Evolutionary conservation across 2,329 filamentous ascomycete species (phyloP).

Genomic region (Talaromyces sp.): DNA sequence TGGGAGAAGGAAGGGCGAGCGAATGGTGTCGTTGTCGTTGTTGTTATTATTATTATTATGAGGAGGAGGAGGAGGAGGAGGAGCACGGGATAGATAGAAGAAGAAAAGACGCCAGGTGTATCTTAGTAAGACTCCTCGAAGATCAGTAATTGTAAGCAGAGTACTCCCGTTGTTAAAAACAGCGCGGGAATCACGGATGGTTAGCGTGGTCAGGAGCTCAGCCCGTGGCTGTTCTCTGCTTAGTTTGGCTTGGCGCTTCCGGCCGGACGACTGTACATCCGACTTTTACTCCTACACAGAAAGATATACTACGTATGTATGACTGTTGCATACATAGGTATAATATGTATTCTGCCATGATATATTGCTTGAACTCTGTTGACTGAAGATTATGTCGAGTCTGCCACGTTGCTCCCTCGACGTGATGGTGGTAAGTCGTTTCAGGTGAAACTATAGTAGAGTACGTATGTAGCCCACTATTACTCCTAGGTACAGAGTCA

Average conservation of each 20-base stretch:
- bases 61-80: not conserved
- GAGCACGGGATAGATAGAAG: not conserved
- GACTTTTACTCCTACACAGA: not conserved
- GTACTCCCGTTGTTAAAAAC: not conserved
- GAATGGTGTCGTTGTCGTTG: not conserved
- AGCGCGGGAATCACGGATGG: constrained; percentile 3
- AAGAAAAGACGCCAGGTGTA: not conserved
- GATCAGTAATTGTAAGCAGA: not conserved
- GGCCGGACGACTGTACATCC: not conserved
- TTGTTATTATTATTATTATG: not conserved
- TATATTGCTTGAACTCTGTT: no score
- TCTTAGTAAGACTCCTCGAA: not conserved
- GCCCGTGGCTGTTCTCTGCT: not conserved
- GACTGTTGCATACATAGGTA: no score
- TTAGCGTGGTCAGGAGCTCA: constrained; percentile 5
- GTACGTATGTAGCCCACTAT: not conserved
- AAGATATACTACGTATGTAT: no score
- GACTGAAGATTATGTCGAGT: no score
- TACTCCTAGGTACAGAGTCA: no score
- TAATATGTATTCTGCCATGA: not conserved
- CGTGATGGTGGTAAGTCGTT: not conserved
- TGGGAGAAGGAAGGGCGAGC: not conserved
- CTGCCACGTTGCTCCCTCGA: not conserved
- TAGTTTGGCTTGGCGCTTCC: not conserved
- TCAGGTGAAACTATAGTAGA: not conserved